phyloP scores from a whole-genome alignment of 2,329 filamentous ascomycete genomes.

The Monosporascus sp. region DNA sequence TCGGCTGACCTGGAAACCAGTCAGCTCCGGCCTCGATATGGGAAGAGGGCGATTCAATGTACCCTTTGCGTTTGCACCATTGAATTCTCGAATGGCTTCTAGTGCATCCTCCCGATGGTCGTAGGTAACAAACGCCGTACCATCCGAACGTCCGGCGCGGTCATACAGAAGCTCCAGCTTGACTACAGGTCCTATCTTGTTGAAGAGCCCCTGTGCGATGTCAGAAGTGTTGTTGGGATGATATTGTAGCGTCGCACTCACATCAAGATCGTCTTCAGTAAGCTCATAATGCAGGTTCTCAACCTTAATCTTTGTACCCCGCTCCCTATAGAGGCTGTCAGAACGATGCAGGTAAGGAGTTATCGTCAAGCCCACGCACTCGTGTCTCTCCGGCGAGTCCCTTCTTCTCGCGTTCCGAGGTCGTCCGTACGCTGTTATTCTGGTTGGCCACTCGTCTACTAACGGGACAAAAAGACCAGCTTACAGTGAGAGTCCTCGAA shows the following conservation, averaged over 20 bases:
- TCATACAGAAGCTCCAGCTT: constrained; percentile 75
- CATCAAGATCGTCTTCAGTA: constrained; percentile 75
- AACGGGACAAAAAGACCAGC: constrained; percentile 5
- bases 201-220: constrained; percentile 67
- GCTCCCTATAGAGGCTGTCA: constrained; percentile 35
- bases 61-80: constrained; percentile 87
- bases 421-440: constrained; percentile 16
- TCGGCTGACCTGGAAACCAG: constrained; percentile 61
- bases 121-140: constrained; percentile 80
- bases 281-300: constrained; percentile 93
- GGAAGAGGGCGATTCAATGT: constrained; percentile 15
- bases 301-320: constrained; percentile 69
- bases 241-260: constrained; percentile 32
- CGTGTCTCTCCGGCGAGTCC: constrained; percentile 34
- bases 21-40: background rate
- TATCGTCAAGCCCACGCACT: constrained; percentile 6
- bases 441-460: background rate
- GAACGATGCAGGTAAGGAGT: constrained; percentile 11
- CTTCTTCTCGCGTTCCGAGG: constrained; percentile 24
- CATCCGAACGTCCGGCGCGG: constrained; percentile 81
- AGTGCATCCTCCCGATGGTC: constrained; percentile 64
- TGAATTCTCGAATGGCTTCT: constrained; percentile 71
- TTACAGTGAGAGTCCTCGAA: constrained; percentile 67
- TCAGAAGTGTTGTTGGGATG: constrained; percentile 18
- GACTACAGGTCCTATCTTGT: constrained; percentile 65